Conservation (phyloP, 1,284 basidiomycete species). For the Austropuccinia psidii region DNA sequence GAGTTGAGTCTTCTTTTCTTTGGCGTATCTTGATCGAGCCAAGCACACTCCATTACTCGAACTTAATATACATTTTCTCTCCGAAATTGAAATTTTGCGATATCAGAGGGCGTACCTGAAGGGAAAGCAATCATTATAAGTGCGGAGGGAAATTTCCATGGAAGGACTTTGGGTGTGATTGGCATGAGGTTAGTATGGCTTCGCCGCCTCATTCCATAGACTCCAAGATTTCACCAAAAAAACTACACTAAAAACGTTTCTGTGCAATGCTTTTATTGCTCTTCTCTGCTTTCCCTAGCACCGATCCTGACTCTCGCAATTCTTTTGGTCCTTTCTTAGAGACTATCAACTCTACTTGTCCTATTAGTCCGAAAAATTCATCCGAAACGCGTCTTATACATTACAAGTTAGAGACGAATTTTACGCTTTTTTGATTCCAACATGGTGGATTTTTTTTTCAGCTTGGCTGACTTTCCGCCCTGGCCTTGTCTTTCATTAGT, state of each 20-base stretch:
- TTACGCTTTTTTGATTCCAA: not conserved
- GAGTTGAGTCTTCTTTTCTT: constrained; percentile 4
- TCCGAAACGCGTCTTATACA: constrained; percentile 55
- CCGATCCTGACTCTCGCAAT: constrained; percentile 77
- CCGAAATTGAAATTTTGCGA: not conserved
- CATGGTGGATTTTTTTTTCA: not conserved
- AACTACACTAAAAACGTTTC: not conserved
- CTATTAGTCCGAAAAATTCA: constrained; percentile 55
- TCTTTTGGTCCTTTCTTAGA: constrained; percentile 88
- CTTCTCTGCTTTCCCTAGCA: not conserved
- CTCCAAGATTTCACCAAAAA: too few relatives aligned
- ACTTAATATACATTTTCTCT: not conserved
- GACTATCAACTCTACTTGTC: constrained; percentile 65
- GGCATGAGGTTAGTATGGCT: constrained; percentile 51
- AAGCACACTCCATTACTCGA: not conserved
- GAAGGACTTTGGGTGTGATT: constrained; percentile 81
- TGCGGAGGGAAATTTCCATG: constrained; percentile 90
- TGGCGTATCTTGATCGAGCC: not conserved
- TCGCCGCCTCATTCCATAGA: too few relatives aligned
- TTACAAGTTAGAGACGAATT: constrained; percentile 56
- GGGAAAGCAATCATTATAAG: constrained; percentile 82
- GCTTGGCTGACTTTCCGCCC: not conserved
- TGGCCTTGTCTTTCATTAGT: not conserved
- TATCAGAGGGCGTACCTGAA: constrained; percentile 67
- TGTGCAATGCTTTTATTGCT: constrained; percentile 49